Base-by-base conservation (phyloP, 2,329 filamentous ascomycete species). In the Aspergillus quadrilineatus region DNA sequence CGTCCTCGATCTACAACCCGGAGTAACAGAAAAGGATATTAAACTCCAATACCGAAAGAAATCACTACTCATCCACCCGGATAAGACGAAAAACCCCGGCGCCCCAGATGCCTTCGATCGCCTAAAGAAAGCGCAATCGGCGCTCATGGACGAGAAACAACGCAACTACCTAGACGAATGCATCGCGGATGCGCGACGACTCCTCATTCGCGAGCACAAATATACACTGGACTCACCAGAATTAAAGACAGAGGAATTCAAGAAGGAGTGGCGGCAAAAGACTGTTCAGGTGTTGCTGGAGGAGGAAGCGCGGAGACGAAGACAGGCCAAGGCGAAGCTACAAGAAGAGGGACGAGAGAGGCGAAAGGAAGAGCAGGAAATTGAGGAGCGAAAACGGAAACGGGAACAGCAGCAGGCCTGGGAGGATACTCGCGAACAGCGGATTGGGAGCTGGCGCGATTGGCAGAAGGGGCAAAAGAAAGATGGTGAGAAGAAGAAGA, bases 51-150 rank as follows among this genome's bases (percentile, higher is more conserved):
- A 97, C 79, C 92, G 94, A 80, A 92, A 91, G 68, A 97, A 97
- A 76, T 99, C 94, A n/a, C 87, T 99, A 56, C 86, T 99, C 48
- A 97, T 99, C 79, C 94, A 99, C 79, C 94, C 94, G 6, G 94
- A 99, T 80, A 99, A 99, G 76, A 97, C 94, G 55, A 87, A 87
- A 69, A 97, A 99, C 71, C 88, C 91, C 0, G 84, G 82, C 48
- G 94, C 94, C 0, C 93, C 94, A 3, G 94, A 97, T 68, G 94
- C 94, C 63, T 99, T 99, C 71, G 94, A 99, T 76, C 87, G 93
- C 8, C 83, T 99, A 29, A 96, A 96, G 70, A 97, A 97, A 76
- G 94, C 94, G 0, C 92, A 97, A 71, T 89, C 87, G 2, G 85
- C 90, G 66, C 84, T 99, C 4, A 88, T 96, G 79, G 94, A 99